phyloP scores from a whole-genome alignment of 108 stramenopile genomes.

The Cyclotella sp. region DNA sequence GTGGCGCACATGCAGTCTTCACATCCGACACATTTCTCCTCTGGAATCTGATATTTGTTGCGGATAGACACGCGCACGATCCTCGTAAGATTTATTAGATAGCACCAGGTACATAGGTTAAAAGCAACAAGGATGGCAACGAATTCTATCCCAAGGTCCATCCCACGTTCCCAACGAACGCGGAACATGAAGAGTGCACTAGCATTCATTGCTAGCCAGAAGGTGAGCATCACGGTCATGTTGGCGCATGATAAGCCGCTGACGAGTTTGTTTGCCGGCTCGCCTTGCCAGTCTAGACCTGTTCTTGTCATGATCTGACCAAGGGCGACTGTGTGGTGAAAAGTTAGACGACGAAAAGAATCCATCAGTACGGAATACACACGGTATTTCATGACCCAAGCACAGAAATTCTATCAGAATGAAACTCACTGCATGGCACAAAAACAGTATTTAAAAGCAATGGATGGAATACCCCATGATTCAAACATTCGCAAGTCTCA shows the following conservation, averaged over 20 bases:
- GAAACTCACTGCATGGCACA: conserved; percentile 71
- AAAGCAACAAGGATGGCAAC: conserved; percentile 60
- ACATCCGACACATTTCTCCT: conserved; percentile 39
- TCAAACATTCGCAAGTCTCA: conserved; percentile 49
- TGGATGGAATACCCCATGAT: conserved; percentile 68
- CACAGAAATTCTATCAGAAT: neutral
- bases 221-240: conserved; percentile 58
- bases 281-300: conserved; percentile 72
- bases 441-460: conserved; percentile 64
- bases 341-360: too few relatives aligned
- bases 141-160: conserved; percentile 31
- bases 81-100: conserved; percentile 38
- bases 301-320: conserved; percentile 78
- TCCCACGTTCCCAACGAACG: conserved; percentile 53
- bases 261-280: conserved; percentile 55
- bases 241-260: conserved; percentile 56
- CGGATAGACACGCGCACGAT: conserved; percentile 66
- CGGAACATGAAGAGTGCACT: conserved; percentile 51
- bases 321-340: conserved; percentile 52
- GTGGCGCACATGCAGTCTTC: conserved; percentile 66
- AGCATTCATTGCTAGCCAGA: conserved; percentile 71
- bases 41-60: conserved; percentile 72
- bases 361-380: neutral
- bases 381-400: neutral
- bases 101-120: conserved; percentile 49